Base-by-base conservation (phyloP, 2,329 filamentous ascomycete genomes). In the Zalaria sp. region DNA sequence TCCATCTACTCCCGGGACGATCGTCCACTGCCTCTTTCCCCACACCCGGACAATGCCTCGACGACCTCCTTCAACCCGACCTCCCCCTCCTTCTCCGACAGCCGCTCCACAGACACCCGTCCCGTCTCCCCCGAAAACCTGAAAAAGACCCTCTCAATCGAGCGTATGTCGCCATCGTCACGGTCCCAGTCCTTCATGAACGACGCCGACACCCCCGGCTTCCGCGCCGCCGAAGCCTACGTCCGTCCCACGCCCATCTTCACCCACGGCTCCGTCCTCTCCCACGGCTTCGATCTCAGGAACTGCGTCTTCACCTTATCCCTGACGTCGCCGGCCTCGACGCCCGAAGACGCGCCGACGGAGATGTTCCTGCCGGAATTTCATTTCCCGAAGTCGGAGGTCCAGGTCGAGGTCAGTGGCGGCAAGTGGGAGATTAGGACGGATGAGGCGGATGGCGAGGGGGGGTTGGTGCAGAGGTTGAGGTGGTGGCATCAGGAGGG, bases 401-500 rank as follows among this genome's bases (percentile, higher is more conserved):
- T 79, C 34, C 71, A 71, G 1, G 78, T 98, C 3, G 73, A 81
- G 41, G 82, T 87, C 27, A 85, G 77, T 39, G 83, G 82, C 0
- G 93, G 93, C 5, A 91, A 89, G 57, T 98, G 88, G 88, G 79
- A 81, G 51, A 85, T 96, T 46, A 78, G 77, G 50, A 73, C 68
- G 4, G 79, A 87, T 46, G 81, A 87, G 43, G 72, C 77, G 5
- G 75, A 83, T 47, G 18, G 18, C 18, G 52, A 56, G 35, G 77
- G 76, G 4, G 66, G 77, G 50, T 40, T 44, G 40, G 67, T 86
- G 46, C 89, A 95, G 64, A 74, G 74, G 48, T 64, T 98, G 48
- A 77, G 76, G 51, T 98, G 91, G 91, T 95, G 89, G 88, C 88
- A 98, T 62, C 77, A 76, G 1, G 80, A 81, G 43, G 91, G 89